phyloP scores from a whole-genome alignment of 495 filamentous ascomycete genomes.

The Stereocaulon alpinum region DNA sequence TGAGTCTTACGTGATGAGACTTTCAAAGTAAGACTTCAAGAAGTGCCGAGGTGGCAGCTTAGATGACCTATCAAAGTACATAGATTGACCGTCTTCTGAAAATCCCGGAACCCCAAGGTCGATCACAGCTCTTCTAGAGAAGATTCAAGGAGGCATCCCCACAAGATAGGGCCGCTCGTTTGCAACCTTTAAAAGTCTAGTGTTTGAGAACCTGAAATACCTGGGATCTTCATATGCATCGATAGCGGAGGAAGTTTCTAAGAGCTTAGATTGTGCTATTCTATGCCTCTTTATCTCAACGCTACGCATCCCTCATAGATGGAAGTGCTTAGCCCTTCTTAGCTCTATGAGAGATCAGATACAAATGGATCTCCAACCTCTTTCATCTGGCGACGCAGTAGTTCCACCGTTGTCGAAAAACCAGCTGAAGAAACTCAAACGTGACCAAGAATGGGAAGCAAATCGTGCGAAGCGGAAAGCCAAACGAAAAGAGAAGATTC shows the following conservation, averaged over 20 bases:
- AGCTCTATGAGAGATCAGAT: neutral
- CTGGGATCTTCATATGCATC: neutral
- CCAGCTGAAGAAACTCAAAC: constrained; percentile 61
- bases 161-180: neutral
- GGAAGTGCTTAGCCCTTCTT: no score
- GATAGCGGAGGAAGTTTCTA: neutral
- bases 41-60: no score
- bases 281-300: neutral
- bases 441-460: constrained; percentile 56
- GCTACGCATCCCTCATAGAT: neutral
- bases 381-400: neutral
- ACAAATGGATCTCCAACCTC: neutral
- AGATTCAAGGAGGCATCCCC: neutral
- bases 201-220: neutral
- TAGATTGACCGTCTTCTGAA: no score
- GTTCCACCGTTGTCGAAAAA: constrained; percentile 56
- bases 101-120: no score
- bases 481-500: constrained; percentile 60
- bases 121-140: neutral
- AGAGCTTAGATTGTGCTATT: neutral
- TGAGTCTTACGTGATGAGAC: no score
- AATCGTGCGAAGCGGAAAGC: constrained; percentile 57
- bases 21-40: no score
- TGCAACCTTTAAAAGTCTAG: no score
- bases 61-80: no score